phyloP scores from a whole-genome alignment of 2,329 filamentous ascomycete genomes.

The Talaromyces sp. region DNA sequence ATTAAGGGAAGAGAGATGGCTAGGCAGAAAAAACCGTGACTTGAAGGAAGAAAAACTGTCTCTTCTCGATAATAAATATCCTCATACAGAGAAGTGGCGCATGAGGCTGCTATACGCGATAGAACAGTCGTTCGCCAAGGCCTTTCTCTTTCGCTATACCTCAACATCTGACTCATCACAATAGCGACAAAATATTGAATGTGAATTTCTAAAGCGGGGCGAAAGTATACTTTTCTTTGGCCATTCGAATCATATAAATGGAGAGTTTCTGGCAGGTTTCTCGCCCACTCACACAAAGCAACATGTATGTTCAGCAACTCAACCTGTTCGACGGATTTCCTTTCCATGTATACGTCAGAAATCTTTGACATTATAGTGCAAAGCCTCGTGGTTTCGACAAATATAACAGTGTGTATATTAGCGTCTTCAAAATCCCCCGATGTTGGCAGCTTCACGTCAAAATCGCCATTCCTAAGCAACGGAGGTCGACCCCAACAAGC shows the following conservation, averaged over 20 bases:
- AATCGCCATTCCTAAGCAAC: background rate
- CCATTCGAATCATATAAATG: background rate
- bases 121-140: background rate
- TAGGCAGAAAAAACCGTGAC: slow-evolving; percentile 7
- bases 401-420: background rate
- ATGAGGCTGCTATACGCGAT: slow-evolving; percentile 6
- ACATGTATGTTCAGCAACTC: background rate
- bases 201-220: slow-evolving; percentile 3
- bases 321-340: background rate
- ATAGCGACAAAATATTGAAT: slow-evolving; percentile 7
- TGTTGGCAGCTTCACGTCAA: slow-evolving; percentile 1
- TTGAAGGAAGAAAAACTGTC: slow-evolving; percentile 2
- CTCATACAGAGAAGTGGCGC: slow-evolving; percentile 8
- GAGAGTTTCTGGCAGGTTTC: slow-evolving; percentile 1
- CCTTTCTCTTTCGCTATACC: background rate
- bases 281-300: slow-evolving; percentile 5
- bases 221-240: slow-evolving; percentile 2
- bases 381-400: slow-evolving; percentile 8
- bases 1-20: slow-evolving; percentile 3
- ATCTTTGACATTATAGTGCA: slow-evolving; percentile 3
- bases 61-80: slow-evolving; percentile 7
- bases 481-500: slow-evolving; percentile 3
- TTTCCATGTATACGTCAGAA: slow-evolving; percentile 5
- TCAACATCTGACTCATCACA: slow-evolving; percentile 7
- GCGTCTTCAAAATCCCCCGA: slow-evolving; percentile 1